These are phyloP conservation scores for Kazachstania kunashirensis DNA, from an alignment of 805 yeast species.

Conservation along the genomic window DNA sequence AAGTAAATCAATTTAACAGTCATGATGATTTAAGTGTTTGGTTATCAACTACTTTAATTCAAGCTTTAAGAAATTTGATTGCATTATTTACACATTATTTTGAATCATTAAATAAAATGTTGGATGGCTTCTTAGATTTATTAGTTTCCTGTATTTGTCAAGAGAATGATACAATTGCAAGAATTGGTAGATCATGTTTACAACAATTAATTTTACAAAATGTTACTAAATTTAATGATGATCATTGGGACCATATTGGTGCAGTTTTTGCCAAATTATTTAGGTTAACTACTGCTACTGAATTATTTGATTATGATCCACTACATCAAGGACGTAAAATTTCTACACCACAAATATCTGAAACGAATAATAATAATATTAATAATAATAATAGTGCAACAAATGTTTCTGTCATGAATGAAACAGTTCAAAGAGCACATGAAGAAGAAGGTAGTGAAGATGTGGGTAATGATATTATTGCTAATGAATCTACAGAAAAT, in stretches of 20 bases:
- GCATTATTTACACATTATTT: constrained; percentile 77
- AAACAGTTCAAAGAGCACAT: constrained; percentile 26
- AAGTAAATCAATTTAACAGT: constrained; percentile 50
- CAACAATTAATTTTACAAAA: constrained; percentile 73
- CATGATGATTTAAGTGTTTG: constrained; percentile 89
- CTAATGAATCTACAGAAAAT: constrained; percentile 11
- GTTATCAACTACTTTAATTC: constrained; percentile 93
- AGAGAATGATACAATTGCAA: constrained; percentile 91
- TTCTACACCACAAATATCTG: constrained; percentile 7
- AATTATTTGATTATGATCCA: constrained; percentile 53
- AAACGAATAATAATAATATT: constrained; percentile 8
- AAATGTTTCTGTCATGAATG: no score
- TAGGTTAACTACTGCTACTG: constrained; percentile 75
- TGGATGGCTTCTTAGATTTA: constrained; percentile 70
- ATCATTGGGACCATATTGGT: constrained; percentile 70
- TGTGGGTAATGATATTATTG: constrained; percentile 31
- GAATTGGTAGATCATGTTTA: constrained; percentile 87
- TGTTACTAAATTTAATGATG: constrained; percentile 46
- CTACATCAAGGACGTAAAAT: constrained; percentile 27
- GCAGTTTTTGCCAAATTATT: constrained; percentile 60
- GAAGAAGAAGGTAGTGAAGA: constrained; percentile 30
- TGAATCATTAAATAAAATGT: constrained; percentile 58
- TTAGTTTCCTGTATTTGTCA: constrained; percentile 86
- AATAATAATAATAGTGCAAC: constrained; percentile 26
- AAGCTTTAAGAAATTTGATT: constrained; percentile 83